Base-by-base conservation (phyloP, 2,329 filamentous ascomycete genomes). In the Clonostachys sp. region DNA sequence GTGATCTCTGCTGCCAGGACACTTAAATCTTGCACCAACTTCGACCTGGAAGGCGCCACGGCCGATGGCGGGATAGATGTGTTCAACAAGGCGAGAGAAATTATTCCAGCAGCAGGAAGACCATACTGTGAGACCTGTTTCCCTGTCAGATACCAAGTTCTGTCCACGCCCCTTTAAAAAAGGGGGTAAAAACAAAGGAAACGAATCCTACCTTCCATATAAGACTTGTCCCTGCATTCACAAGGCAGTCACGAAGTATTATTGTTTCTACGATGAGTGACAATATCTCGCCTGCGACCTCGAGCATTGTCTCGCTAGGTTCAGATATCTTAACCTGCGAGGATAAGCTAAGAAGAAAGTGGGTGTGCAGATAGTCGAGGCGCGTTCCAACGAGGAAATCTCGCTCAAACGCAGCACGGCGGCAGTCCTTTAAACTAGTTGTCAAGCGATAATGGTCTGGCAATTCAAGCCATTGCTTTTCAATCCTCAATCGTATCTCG, bases 1-100 rank as follows among this genome's bases (percentile, higher is more conserved):
- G 53, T 50, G 30, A 56, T 50, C 45, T 56, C 54, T n/a, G 50
- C 47, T 20, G 52, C 51, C 5, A 56, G 45, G 4, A 56, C 49
- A 14, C 45, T 50, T 1, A 56, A 47, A 41, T 51, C 49, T 42
- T 52, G 54, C 14, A 56, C 45, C 12, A 55, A 41, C 5, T 44
- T 51, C 12, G 50, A 47, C 9, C 44, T 39, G 30, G 50, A 17
- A 17, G 44, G 12, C 7, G 36, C 41, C 6, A 42, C 39, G 18
- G 47, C 45, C 10, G 51, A 34, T 30, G 24, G 24, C 20, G 48
- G 14, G 12, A 42, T 46, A 14, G 48, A 48, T 12, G 49, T 42
- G 20, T 50, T 44, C 13, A 53, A 45, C 5, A 55, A 48, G 41
- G 51, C 51, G 9, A 55, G 39, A 7, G 47, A 51, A 16, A 56